Conservation (phyloP, 2,329 filamentous ascomycete genomes). For the Teratosphaeria nubilosa region DNA sequence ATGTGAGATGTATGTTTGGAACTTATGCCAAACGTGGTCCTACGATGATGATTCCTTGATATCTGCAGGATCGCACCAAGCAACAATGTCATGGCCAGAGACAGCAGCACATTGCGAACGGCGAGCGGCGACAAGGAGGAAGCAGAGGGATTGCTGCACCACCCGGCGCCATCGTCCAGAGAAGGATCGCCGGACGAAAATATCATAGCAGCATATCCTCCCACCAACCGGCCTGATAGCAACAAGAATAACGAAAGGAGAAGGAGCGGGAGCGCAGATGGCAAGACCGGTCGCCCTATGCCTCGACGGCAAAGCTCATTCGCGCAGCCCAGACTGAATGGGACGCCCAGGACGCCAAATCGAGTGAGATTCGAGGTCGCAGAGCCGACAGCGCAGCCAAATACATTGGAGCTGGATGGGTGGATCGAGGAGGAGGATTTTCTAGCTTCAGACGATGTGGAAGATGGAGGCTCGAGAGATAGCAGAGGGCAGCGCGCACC, state of each 20-base stretch:
- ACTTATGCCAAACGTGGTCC: neutral
- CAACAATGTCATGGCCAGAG: slow-evolving; percentile 28
- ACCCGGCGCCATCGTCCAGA: slow-evolving; percentile 2
- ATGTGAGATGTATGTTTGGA: neutral
- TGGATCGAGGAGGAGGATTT: slow-evolving; percentile 55
- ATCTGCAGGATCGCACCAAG: neutral
- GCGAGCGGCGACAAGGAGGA: slow-evolving; percentile 16
- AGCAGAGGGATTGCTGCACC: slow-evolving; percentile 19
- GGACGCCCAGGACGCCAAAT: slow-evolving; percentile 55
- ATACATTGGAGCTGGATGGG: slow-evolving; percentile 13
- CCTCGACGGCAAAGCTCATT: slow-evolving; percentile 24
- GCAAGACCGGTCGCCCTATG: slow-evolving; percentile 13
- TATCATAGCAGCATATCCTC: slow-evolving; percentile 11
- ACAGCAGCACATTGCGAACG: slow-evolving; percentile 17
- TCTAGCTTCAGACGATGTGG: slow-evolving; percentile 32
- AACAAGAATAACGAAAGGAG: neutral
- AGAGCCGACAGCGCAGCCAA: slow-evolving; percentile 16
- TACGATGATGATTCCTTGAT: neutral
- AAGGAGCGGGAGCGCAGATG: slow-evolving; percentile 5
- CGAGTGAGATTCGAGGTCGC: slow-evolving; percentile 62
- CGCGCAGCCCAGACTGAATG: slow-evolving; percentile 36
- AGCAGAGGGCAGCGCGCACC: slow-evolving; percentile 47
- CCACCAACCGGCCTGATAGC: neutral
- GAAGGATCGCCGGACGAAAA: slow-evolving; percentile 18
- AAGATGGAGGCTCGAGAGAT: slow-evolving; percentile 28